Base-by-base conservation (phyloP, 306 rosid genomes). In the Vicia sativa region DNA sequence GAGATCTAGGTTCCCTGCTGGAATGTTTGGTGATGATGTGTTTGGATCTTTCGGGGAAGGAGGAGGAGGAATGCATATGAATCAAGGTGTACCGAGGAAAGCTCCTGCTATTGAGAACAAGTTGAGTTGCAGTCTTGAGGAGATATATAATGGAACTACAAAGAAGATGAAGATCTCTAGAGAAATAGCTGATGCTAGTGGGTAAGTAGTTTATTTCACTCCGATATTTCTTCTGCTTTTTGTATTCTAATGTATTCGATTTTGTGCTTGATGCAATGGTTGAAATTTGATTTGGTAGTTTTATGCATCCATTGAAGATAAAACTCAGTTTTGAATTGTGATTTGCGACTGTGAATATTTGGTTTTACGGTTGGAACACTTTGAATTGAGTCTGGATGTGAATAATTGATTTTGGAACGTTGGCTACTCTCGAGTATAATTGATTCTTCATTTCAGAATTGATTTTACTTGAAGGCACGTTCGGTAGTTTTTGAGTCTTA, bases 161-260 rank as follows among this genome's bases (percentile, higher is more conserved):
- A 86, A 79, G 75, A 86, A 84, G 78, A 83, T 83, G 89, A 86
- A 84, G 78, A 86, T 86, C 29, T 77, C 81, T 46, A 79, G 91
- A 84, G 91, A 83, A 71, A 80, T 84, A 50, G 79, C 73, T 4
- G 89, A 86, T 71, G 72, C 70, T 3, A 77, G 79, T 70, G 91
- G 89, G 89, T 86, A 70, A 74, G 84, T 28, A 16, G 4, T 34
- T 65, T 18, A 16, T 50, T n/a, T 39, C 54, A 3, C 9, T 14
- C 43, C 16, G 12, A 18, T 60, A 50, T 58, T 45, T 67, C 23
- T 43, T 78, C 7, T 25, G 9, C 7, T 25, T 13, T 39, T 9
- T 26, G n/a, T 0, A 7, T 21, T 39, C 45, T 58, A 6, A 14
- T 75, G 41, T 67, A 37, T 9, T 48, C 4, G n/a, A 16, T 37